Evolutionary conservation across 2,329 filamentous ascomycete species (phyloP).

Genomic region (Aureobasidium pullulans): DNA sequence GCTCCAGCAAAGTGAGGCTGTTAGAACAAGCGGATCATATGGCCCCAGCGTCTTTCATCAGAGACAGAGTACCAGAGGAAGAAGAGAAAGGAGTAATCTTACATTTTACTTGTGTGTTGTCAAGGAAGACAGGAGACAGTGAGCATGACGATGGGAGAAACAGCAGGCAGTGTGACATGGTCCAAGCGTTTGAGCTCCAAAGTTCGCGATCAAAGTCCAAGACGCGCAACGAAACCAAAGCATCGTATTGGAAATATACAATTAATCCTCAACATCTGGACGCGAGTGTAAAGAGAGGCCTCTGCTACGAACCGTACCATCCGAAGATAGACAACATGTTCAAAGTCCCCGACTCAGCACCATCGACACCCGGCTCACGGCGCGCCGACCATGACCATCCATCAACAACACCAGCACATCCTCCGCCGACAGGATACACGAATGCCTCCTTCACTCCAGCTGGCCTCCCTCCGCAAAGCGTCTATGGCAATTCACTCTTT

Average conservation of each 20-base stretch:
- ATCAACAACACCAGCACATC: conserved; percentile 31
- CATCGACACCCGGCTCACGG: conserved; percentile 16
- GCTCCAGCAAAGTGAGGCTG: conserved; percentile 6
- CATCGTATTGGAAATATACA: not conserved
- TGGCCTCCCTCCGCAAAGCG: conserved; percentile 29
- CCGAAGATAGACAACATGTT: conserved; percentile 14
- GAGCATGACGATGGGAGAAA: not conserved
- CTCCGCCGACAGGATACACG: conserved; percentile 27
- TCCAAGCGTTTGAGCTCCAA: conserved; percentile 5
- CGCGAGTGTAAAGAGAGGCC: not conserved
- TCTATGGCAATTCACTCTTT: conserved; percentile 27
- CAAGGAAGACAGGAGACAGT: not conserved
- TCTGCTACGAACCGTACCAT: not conserved
- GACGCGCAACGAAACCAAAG: not conserved
- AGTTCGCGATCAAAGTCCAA: conserved; percentile 4
- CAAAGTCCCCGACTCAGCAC: conserved; percentile 14
- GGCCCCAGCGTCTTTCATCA: conserved; percentile 19
- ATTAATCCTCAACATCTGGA: not conserved
- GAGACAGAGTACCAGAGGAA: not conserved
- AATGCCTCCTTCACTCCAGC: conserved; percentile 28
- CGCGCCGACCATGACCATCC: conserved; percentile 17
- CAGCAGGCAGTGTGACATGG: not conserved
- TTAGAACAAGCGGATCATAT: conserved; percentile 16
- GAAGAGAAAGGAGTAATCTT: not conserved
- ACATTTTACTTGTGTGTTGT: not conserved